Base-by-base conservation (phyloP, 768 basidiomycete genomes). In the Harrya chromipes region DNA sequence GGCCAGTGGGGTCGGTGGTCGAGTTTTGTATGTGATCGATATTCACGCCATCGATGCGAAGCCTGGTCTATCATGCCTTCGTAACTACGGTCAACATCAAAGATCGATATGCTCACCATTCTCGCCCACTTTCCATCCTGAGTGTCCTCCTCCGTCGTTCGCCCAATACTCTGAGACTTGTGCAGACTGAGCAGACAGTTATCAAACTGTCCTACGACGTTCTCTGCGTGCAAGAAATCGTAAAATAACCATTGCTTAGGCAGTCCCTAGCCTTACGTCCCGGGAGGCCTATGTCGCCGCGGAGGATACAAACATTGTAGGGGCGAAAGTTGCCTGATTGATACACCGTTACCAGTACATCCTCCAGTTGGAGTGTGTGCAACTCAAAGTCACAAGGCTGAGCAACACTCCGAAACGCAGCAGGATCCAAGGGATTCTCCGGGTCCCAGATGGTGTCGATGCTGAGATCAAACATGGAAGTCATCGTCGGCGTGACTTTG, bases 181-280 rank as follows among this genome's bases (percentile, higher is more conserved):
- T 98, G 97, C 55, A 99, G 64, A 64, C 94, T 97, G 72, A 97
- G 97, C 17, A 99, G 65, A 60, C 97, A 99, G 63, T 97, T 97
- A 66, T 99, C 97, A 55, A 93, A 90, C 66, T 99, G 97, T 4
- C 97, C 97, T 9, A 97, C 95, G 36, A 98, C 87, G 55, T 88
- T 90, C 63, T 97, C 94, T 0, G 97, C 94, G 42, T 63, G 66
- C 52, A 98, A 71, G 55, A 98, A 84, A 68, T 99, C 97, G 67
- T 94, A 94, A 68, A 97, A 97, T 33, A 95, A 59, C 93, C 93
- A 98, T 61, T 88, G 84, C 67, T 97, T 97, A 47, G 97, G 77
- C 56, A 98, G 81, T 78, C 12, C n/a, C n/a, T n/a, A n/a, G n/a
- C n/a, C n/a, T n/a, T n/a, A n/a, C n/a, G n/a, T n/a, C n/a, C n/a